Evolutionary conservation across 805 yeast genomes (phyloP).

Genomic region (Candida palmyrensis): DNA sequence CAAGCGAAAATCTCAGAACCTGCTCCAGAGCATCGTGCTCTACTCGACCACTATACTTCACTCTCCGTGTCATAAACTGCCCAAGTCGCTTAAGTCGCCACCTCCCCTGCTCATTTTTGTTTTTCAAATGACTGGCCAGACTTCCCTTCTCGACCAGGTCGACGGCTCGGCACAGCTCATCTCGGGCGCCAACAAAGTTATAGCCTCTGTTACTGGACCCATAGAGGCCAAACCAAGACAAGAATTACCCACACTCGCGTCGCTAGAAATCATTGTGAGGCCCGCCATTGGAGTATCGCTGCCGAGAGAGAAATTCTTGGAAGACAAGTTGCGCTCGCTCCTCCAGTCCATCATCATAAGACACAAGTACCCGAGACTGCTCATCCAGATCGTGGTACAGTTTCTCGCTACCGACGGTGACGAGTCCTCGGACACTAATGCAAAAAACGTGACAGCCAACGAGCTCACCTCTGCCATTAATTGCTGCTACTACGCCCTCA

Average conservation of each 20-base stretch:
- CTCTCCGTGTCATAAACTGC: not conserved
- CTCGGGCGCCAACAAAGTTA: constrained; percentile 49
- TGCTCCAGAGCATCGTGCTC: no score
- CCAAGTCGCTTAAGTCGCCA: not conserved
- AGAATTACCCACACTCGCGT: constrained; percentile 74
- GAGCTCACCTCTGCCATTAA: constrained; percentile 71
- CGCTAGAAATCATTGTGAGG: constrained; percentile 71
- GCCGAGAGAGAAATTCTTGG: constrained; percentile 72
- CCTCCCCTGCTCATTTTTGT: not conserved
- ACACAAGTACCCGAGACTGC: constrained; percentile 71
- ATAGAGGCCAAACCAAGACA: constrained; percentile 78
- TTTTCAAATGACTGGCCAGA: no score
- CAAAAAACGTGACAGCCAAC: constrained; percentile 28
- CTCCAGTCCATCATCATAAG: constrained; percentile 57
- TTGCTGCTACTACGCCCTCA: constrained; percentile 64
- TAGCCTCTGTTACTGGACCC: constrained; percentile 87
- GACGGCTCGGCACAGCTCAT: constrained; percentile 75
- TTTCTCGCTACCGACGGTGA: constrained; percentile 25
- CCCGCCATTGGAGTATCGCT: constrained; percentile 75
- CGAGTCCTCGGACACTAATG: constrained; percentile 8
- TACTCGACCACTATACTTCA: no score
- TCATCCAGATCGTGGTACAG: constrained; percentile 39
- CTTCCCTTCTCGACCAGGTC: constrained; percentile 46
- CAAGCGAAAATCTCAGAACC: no score
- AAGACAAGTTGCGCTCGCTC: constrained; percentile 61